Base-by-base conservation (phyloP, 495 filamentous ascomycete genomes). In the Penicillium macrosclerotiorum region DNA sequence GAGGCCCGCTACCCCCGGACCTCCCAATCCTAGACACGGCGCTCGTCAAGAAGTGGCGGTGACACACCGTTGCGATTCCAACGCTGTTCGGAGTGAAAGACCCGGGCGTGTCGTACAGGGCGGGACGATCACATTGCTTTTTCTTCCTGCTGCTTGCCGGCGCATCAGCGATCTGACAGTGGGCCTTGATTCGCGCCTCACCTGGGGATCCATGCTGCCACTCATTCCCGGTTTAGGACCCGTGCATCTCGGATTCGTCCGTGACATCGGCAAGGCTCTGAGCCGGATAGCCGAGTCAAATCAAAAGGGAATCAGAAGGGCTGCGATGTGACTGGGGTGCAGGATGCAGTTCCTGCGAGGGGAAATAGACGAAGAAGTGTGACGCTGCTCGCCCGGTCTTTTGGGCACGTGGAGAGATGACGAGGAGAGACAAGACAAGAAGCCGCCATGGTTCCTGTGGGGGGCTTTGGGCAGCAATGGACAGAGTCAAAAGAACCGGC, bases 111-210 rank as follows among this genome's bases (percentile, higher is more conserved):
- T 54, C 18, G 40, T 48, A 39, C 44, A 51, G 37, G 6, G 32
- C 47, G 52, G 47, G 53, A 47, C 35, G 53, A 56, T 56, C 53
- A 46, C 37, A 14, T 49, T 52, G 53, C 48, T 49, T 56, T 51
- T 54, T 36, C 39, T 18, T 16, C 14, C 40, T 56, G 53, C 45
- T 52, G 43, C 40, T 44, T 47, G 24, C 52, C 53, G 53, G 44
- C 41, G 48, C 44, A 48, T 37, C 34, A 48, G 35, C 45, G 41
- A 51, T 45, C 47, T 39, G 25, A 40, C 24, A 7, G 14, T 11
- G 22, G 4, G n/a, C n/a, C n/a, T 34, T 41, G 24, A 42, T 49
- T 49, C 24, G 46, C 37, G 32, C 19, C 26, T 38, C 24, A 31
- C 31, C 22, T 36, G 31, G 40, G 18, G n/a, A 44, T 44, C 31